phyloP scores from a whole-genome alignment of 441 rosid species.

The Gossypium gossypioides region DNA sequence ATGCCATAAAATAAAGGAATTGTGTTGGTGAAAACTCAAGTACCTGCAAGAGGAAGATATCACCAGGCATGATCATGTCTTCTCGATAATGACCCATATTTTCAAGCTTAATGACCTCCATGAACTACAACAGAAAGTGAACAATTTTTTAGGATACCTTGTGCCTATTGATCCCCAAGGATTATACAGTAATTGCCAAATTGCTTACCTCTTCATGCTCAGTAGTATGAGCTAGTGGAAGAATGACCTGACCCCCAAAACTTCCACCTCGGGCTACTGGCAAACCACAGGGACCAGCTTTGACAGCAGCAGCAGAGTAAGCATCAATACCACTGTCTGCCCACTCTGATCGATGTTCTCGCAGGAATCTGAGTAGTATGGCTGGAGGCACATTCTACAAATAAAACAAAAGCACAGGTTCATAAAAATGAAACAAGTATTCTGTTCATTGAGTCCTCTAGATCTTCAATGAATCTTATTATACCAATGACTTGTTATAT shows the following conservation, averaged over 20 bases:
- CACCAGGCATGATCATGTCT: constrained; percentile 58
- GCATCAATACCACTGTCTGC: constrained; percentile 66
- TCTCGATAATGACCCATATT: constrained; percentile 57
- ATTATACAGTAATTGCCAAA: background rate
- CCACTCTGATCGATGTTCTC: constrained; percentile 75
- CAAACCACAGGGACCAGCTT: constrained; percentile 49
- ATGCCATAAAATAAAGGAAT: background rate
- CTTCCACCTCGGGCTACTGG: constrained; percentile 47
- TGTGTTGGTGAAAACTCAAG: constrained; percentile 11
- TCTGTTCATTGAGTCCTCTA: background rate
- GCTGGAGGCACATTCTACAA: constrained; percentile 63
- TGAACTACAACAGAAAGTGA: constrained; percentile 29
- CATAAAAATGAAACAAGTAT: background rate
- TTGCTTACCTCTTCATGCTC: constrained; percentile 59
- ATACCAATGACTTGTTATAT: background rate
- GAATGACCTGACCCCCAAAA: constrained; percentile 64
- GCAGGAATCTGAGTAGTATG: constrained; percentile 50
- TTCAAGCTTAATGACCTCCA: constrained; percentile 69
- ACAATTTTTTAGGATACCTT: background rate
- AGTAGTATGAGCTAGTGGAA: constrained; percentile 62
- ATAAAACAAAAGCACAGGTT: background rate
- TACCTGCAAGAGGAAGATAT: constrained; percentile 64
- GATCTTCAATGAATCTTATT: background rate
- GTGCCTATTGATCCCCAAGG: background rate
- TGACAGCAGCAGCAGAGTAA: constrained; percentile 61